These are phyloP conservation scores for Atkinsonella texensis DNA, from an alignment of 2,329 filamentous ascomycete species.

Conservation along the genomic window DNA sequence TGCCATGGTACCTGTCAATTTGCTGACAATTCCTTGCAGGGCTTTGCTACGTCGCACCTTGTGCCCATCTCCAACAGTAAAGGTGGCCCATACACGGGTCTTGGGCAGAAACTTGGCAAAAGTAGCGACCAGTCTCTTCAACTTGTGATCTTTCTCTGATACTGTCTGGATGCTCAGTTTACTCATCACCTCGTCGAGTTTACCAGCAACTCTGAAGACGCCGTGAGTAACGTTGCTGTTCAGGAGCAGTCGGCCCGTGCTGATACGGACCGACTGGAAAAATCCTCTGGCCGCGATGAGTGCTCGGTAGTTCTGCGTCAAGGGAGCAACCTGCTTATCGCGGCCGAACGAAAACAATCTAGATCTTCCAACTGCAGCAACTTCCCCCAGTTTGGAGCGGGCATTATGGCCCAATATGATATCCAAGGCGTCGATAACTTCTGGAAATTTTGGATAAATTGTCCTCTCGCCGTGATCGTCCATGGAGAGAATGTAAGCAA, in stretches of 20 bases:
- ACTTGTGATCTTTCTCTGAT: slow-evolving; percentile 2
- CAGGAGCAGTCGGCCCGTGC: slow-evolving; percentile 40
- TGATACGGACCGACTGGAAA: slow-evolving; percentile 41
- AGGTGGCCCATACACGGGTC: slow-evolving; percentile 23
- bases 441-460: slow-evolving; percentile 36
- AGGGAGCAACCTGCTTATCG: slow-evolving; percentile 13
- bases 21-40: slow-evolving; percentile 19
- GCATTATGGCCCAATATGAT: slow-evolving; percentile 36
- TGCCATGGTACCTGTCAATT: slow-evolving; percentile 6
- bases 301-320: slow-evolving; percentile 18
- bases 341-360: slow-evolving; percentile 35
- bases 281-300: slow-evolving; percentile 38
- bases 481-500: slow-evolving; percentile 33
- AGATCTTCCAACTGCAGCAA: slow-evolving; percentile 31
- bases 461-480: slow-evolving; percentile 22
- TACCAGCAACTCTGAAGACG: slow-evolving; percentile 33
- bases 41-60: slow-evolving; percentile 17
- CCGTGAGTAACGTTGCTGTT: slow-evolving; percentile 44
- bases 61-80: slow-evolving; percentile 20
- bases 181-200: slow-evolving; percentile 22
- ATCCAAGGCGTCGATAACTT: slow-evolving; percentile 38
- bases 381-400: slow-evolving; percentile 20
- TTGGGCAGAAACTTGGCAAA: slow-evolving; percentile 25
- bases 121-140: slow-evolving; percentile 15
- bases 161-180: slow-evolving; percentile 11